These are phyloP conservation scores for Pseudocercospora musae DNA, from an alignment of 2,329 filamentous ascomycete genomes.

Conservation along the genomic window DNA sequence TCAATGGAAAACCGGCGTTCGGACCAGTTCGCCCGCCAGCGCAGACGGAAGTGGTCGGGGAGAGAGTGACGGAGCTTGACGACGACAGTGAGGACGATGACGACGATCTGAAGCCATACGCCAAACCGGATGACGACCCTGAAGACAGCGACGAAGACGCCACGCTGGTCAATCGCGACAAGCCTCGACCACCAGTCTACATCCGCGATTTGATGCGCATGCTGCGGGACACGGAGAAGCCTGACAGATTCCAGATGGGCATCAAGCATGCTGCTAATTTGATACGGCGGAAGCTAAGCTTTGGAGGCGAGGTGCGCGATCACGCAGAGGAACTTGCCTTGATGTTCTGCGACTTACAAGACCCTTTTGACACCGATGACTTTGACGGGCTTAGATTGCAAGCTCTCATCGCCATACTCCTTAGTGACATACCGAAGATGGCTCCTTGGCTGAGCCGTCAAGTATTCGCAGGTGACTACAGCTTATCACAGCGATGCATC, in stretches of 20 bases:
- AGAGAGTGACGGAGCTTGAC: conserved; percentile 33
- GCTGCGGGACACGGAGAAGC: conserved; percentile 75
- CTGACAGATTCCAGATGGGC: conserved; percentile 78
- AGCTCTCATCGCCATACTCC: conserved; percentile 75
- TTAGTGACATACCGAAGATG: conserved; percentile 73
- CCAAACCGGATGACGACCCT: conserved; percentile 80
- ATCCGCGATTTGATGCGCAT: conserved; percentile 78
- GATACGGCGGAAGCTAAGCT: conserved; percentile 83
- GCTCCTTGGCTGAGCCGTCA: conserved; percentile 79
- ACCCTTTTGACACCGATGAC: conserved; percentile 76
- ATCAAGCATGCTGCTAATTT: conserved; percentile 72
- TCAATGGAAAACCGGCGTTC: conserved; percentile 32
- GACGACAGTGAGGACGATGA: conserved; percentile 47
- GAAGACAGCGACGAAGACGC: conserved; percentile 94
- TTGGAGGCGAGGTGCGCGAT: conserved; percentile 82
- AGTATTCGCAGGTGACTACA: conserved; percentile 91
- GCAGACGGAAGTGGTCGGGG: conserved; percentile 32
- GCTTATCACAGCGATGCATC: conserved; percentile 75
- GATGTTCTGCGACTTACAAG: conserved; percentile 73
- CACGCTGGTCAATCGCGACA: conserved; percentile 78
- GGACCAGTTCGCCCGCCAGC: conserved; percentile 31
- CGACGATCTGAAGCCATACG: conserved; percentile 71
- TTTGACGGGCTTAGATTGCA: conserved; percentile 76
- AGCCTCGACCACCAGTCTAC: conserved; percentile 82
- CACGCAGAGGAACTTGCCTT: conserved; percentile 78